Evolutionary conservation across 1,284 basidiomycete genomes (phyloP).

Genomic region (Grifola frondosa): DNA sequence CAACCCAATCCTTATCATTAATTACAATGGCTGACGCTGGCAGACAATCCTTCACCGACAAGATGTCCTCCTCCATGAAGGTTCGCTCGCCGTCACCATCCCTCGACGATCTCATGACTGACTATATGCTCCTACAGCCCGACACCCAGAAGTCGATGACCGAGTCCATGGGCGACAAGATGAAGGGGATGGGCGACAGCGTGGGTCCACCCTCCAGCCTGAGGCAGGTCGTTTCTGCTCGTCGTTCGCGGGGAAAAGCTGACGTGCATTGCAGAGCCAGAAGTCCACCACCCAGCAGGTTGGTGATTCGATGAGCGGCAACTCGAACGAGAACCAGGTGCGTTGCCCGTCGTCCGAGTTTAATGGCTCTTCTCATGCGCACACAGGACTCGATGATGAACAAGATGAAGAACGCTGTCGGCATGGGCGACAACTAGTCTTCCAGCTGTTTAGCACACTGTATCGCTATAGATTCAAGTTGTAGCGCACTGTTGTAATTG

Average conservation of each 20-base stretch:
- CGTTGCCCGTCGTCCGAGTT: neutral
- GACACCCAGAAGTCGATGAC: conserved; percentile 38
- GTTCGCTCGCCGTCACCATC: conserved; percentile 19
- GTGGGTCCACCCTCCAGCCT: conserved; percentile 35
- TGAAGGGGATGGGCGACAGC: conserved; percentile 36
- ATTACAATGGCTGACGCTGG: conserved; percentile 40
- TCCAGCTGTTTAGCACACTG: no score
- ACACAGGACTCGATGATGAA: conserved; percentile 27
- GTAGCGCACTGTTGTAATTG: no score
- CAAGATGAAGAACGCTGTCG: conserved; percentile 32
- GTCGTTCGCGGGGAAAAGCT: neutral
- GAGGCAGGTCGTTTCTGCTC: conserved; percentile 20
- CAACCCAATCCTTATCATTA: no score
- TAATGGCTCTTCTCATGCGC: neutral
- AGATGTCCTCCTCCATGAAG: conserved; percentile 37
- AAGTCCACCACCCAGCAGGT: conserved; percentile 53
- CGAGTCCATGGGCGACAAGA: conserved; percentile 37
- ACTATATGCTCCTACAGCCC: conserved; percentile 15
- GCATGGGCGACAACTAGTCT: conserved; percentile 26
- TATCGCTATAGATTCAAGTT: no score
- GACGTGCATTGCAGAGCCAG: conserved; percentile 32
- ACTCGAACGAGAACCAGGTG: conserved; percentile 32
- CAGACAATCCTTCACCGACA: conserved; percentile 45
- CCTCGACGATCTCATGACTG: neutral
- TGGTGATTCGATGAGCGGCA: conserved; percentile 54